Evolutionary conservation across 164 flowering plant species (phyloP), one percentile per base, ranked within the genome.

Genomic region (Umbilicus rupestris): DNA sequence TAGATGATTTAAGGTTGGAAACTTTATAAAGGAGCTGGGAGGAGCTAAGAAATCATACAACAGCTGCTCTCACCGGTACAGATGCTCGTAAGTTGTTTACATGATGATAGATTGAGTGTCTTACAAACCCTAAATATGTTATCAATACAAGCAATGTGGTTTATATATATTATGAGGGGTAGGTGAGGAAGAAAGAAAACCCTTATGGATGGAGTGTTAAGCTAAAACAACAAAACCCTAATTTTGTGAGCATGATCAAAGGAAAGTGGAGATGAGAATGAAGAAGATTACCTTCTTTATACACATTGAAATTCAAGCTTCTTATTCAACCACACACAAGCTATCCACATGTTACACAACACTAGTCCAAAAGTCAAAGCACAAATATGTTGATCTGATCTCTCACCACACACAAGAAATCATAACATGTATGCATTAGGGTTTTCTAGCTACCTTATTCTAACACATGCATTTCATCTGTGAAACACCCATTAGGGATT

Each of bases 391-490:
- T 3, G 7, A 50, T 22, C 57, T 2, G 57, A 50, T 50, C 52
- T 50, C 29, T 50, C 29, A 20, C 5, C 22, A 50, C 26, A 50
- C 22, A 1, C 29, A 22, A 50, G 57, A 50, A 50, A 50, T 50
- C 28, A 50, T 50, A 22, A 50, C 57, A 50, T 55, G 60, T 28
- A 28, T 55, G 31, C 31, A 28, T 28, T 55, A 55, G 60, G 60
- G 60, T 55, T 55, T 28, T 55, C 60, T 28, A 26, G 35, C 33
- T 35, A n/a, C n/a, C n/a, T 55, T 55, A 28, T 55, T 55, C 7
- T 55, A 28, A 55, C 5, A 55, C 33, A 52, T 29, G 15, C 31
- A 26, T 28, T 28, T 28, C 60, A 12, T 3, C 19, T 28, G 7
- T 26, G 19, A 28, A 15, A 55, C 60, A 52, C 7, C 2, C 9